Evolutionary conservation across 208 protist species (phyloP).

Genomic region (Crithidia sp.): DNA sequence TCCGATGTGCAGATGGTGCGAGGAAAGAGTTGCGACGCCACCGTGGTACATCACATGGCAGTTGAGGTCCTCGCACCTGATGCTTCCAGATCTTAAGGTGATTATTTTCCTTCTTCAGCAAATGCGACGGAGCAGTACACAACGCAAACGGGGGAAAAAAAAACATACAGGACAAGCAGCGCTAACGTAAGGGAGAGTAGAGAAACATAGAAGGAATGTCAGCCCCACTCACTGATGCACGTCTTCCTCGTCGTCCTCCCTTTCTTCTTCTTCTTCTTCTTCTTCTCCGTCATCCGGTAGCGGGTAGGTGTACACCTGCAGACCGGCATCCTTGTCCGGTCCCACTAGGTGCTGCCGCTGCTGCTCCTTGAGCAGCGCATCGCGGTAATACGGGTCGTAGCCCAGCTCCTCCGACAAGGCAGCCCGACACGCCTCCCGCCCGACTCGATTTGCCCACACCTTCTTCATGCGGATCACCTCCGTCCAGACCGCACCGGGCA

Average conservation of each 20-base stretch:
- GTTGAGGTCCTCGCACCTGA: too few species aligned
- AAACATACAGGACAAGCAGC: not conserved
- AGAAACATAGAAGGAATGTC: not conserved
- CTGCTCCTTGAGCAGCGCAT: not conserved
- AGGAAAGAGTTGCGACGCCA: too few species aligned
- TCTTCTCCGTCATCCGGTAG: not conserved
- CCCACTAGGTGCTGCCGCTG: not conserved
- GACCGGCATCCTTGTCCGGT: not conserved
- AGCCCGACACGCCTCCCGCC: slow-evolving; percentile 1
- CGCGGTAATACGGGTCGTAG: slow-evolving; percentile 22
- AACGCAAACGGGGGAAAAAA: not conserved
- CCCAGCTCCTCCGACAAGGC: slow-evolving; percentile 15
- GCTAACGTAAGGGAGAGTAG: not conserved
- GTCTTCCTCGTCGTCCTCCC: not conserved
- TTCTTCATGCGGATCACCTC: slow-evolving; percentile 51
- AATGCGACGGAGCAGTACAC: too few species aligned
- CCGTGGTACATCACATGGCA: too few species aligned
- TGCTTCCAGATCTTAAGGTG: not conserved
- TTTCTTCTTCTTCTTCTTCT: not conserved
- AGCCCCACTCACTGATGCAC: not conserved
- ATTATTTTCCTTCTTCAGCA: not conserved
- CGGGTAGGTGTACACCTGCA: slow-evolving; percentile 11
- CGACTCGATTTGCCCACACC: slow-evolving; percentile 17
- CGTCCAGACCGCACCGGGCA: slow-evolving; percentile 3
- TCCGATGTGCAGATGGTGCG: too few species aligned